Base-by-base conservation (phyloP, 1,139 yeast species). In the Lodderomyces pseudojiufengensis region DNA sequence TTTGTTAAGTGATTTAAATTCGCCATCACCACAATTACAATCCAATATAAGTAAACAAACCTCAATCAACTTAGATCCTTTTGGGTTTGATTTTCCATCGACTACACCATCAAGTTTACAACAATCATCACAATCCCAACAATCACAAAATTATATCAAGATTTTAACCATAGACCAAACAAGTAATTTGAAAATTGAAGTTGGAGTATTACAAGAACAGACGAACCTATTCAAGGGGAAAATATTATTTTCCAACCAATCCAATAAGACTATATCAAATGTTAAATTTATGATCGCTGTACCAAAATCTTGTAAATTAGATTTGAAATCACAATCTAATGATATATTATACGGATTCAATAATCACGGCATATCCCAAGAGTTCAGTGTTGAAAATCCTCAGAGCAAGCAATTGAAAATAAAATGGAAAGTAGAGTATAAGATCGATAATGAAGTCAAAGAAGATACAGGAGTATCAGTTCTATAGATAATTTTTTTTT, bases 211-310 rank as follows among this genome's bases (percentile, higher is more conserved):
- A 38, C 55, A 61, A 24, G 56, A 75, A 1, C 57, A 70, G 13
- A 50, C 61, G 22, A 54, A 65, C 3, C 52, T 72, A 4, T 57
- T 64, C 24, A 65, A 77, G 27, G 77, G 78, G 9, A 71, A 49
- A 61, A 41, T 63, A 55, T 42, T 62, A 62, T 48, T 67, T 67
- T 40, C 70, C 70, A 48, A 68, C 78, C 38, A 61, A 68, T 36
- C 53, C 36, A 45, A 59, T 12, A 40, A 52, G 10, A 49, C 64
- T 9, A 48, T 66, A 24, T 45, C 51, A 15, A 70, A 73, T 42
- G 60, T 90, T 33, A 78, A 78, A 48, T 80, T 87, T 52, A 71
- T 84, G 54, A 63, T 87, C 37, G 97, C 97, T 0, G 95, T 84
- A 27, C 94, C 97, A 33, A 85, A 84, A 54, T 57, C 74, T 15